Evolutionary conservation across 169 alveolate genomes (phyloP).

Genomic region (Cryptosporidium sp.): DNA sequence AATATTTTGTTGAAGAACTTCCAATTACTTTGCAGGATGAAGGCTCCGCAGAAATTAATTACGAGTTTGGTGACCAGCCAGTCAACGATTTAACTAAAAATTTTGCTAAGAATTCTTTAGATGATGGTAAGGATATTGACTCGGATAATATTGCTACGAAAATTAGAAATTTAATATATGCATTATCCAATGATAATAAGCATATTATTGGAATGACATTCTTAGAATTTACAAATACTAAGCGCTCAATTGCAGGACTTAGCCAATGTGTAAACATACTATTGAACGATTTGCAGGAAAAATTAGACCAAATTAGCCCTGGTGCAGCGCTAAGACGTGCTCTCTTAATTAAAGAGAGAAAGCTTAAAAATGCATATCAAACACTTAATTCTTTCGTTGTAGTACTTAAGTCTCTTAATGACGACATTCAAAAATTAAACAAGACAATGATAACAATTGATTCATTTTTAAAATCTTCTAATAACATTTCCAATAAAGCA

Average conservation of each 20-base stretch:
- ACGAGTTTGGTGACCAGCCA: not conserved
- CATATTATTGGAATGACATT: constrained; percentile 41
- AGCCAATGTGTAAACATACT: constrained; percentile 48
- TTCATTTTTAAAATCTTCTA: constrained; percentile 46
- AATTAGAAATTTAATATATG: constrained; percentile 53
- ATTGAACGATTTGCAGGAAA: constrained; percentile 51
- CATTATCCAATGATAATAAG: constrained; percentile 52
- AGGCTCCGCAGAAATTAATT: not conserved
- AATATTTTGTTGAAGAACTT: constrained; percentile 33
- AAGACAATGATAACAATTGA: constrained; percentile 45
- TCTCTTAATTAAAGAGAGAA: constrained; percentile 31
- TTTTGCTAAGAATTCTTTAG: not conserved
- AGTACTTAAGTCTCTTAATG: constrained; percentile 28
- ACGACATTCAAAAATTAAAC: constrained; percentile 46
- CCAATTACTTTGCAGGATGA: constrained; percentile 28
- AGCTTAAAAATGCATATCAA: constrained; percentile 29
- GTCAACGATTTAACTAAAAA: not conserved
- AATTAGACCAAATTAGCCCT: constrained; percentile 59
- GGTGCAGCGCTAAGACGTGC: constrained; percentile 68
- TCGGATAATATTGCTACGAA: constrained; percentile 45
- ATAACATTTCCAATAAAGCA: constrained; percentile 34
- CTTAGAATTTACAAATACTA: constrained; percentile 34
- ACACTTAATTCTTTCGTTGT: constrained; percentile 34
- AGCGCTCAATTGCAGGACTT: constrained; percentile 45
- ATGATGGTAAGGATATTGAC: constrained; percentile 48